These are phyloP conservation scores for Pseudocercospora macadamiae DNA, from an alignment of 2,329 filamentous ascomycete genomes.

Conservation along the genomic window DNA sequence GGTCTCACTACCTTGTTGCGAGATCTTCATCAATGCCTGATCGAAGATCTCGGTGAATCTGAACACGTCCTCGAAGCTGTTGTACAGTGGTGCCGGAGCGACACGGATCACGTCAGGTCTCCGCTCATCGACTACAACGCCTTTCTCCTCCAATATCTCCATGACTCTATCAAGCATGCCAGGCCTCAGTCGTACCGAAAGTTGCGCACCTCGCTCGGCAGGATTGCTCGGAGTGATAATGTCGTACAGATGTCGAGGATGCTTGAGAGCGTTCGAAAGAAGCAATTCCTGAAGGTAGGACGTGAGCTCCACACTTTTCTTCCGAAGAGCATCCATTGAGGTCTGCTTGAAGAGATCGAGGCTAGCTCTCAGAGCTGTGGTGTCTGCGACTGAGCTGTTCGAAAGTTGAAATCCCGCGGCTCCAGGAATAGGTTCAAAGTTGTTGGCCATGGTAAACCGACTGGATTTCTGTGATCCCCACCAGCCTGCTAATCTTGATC, in stretches of 20 bases:
- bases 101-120: conserved; percentile 84
- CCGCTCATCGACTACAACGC: conserved; percentile 79
- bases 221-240: conserved; percentile 72
- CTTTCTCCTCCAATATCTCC: conserved; percentile 64
- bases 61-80: conserved; percentile 74
- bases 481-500: conserved; percentile 76
- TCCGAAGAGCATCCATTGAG: conserved; percentile 67
- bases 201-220: conserved; percentile 72
- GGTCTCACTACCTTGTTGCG: too few species aligned
- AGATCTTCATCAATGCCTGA: too few species aligned
- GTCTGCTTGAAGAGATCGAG: conserved; percentile 75
- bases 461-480: conserved; percentile 79
- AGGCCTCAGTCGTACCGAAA: conserved; percentile 70
- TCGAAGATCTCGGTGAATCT: conserved; percentile 60
- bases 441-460: conserved; percentile 82
- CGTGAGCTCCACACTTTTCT: conserved; percentile 73
- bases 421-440: conserved; percentile 75
- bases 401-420: conserved; percentile 83
- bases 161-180: conserved; percentile 73
- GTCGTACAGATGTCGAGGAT: conserved; percentile 6
- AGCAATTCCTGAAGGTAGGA: conserved; percentile 75
- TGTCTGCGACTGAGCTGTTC: conserved; percentile 78
- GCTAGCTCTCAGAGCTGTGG: conserved; percentile 72
- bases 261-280: conserved; percentile 1
- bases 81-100: conserved; percentile 83